phyloP scores from a whole-genome alignment of 805 yeast species.

The Candida hungchunana region DNA sequence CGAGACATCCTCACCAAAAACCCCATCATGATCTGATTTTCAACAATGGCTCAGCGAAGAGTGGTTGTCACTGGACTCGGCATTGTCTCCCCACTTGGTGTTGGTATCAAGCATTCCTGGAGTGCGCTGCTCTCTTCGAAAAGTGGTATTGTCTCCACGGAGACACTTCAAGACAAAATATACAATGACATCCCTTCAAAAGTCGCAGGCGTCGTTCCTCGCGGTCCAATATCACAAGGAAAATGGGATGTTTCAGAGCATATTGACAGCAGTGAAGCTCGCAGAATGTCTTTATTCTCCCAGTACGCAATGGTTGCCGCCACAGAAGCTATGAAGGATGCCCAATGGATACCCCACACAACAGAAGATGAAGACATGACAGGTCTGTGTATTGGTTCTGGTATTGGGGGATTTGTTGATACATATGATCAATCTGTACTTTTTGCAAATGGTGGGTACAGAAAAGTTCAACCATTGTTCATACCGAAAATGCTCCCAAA shows the following conservation, averaged over 20 bases:
- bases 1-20: no score
- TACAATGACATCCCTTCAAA: constrained; percentile 57
- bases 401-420: constrained; percentile 84
- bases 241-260: constrained; percentile 52
- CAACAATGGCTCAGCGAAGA: constrained; percentile 31
- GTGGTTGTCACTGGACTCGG: constrained; percentile 95
- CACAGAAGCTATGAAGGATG: constrained; percentile 68
- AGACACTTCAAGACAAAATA: constrained; percentile 24
- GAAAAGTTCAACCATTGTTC: constrained; percentile 77
- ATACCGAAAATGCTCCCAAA: constrained; percentile 80
- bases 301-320: constrained; percentile 80
- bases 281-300: constrained; percentile 67
- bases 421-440: constrained; percentile 57
- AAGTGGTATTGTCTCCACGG: constrained; percentile 59
- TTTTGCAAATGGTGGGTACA: constrained; percentile 48
- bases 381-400: constrained; percentile 90
- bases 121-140: constrained; percentile 41
- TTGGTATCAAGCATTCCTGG: constrained; percentile 58
- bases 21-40: no score
- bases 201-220: constrained; percentile 74
- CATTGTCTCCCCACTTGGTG: constrained; percentile 80
- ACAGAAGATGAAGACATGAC: constrained; percentile 34
- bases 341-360: constrained; percentile 45
- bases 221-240: constrained; percentile 38
- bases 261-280: constrained; percentile 35